A percentile compares a stretch with the other conserved stretches of the same genome.
Conservation (phyloP, 805 yeast genomes). For the Candida maris region DNA sequence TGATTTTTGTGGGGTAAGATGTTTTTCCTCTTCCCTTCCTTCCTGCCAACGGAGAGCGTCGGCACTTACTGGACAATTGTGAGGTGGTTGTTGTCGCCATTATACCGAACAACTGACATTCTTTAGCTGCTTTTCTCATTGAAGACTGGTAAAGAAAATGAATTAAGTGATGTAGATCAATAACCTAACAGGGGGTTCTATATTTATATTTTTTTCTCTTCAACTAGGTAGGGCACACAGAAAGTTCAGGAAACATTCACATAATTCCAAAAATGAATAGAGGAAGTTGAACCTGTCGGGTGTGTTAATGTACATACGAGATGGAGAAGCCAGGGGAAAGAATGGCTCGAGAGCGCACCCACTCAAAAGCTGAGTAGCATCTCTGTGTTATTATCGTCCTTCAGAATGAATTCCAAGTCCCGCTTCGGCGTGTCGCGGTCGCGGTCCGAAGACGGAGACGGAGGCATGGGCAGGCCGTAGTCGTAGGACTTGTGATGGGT, state of each 20-base stretch:
- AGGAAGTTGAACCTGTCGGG: too few species aligned
- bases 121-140: background rate
- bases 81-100: conserved; percentile 11
- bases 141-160: too few species aligned
- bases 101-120: conserved; percentile 21
- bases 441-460: too few species aligned
- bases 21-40: background rate
- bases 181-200: too few species aligned
- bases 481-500: background rate
- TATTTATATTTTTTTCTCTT: too few species aligned
- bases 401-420: too few species aligned
- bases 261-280: too few species aligned
- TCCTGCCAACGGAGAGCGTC: background rate
- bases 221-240: too few species aligned
- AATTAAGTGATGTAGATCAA: too few species aligned
- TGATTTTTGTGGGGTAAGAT: conserved; percentile 1
- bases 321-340: background rate
- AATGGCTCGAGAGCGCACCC: too few species aligned
- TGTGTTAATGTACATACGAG: background rate
- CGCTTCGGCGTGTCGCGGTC: too few species aligned
- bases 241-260: too few species aligned
- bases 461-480: background rate
- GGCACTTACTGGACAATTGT: conserved; percentile 17
- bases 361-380: conserved; percentile 2
- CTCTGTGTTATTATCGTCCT: conserved; percentile 3